Conservation (phyloP, 345 rosid genomes). For the Populus nigra region DNA sequence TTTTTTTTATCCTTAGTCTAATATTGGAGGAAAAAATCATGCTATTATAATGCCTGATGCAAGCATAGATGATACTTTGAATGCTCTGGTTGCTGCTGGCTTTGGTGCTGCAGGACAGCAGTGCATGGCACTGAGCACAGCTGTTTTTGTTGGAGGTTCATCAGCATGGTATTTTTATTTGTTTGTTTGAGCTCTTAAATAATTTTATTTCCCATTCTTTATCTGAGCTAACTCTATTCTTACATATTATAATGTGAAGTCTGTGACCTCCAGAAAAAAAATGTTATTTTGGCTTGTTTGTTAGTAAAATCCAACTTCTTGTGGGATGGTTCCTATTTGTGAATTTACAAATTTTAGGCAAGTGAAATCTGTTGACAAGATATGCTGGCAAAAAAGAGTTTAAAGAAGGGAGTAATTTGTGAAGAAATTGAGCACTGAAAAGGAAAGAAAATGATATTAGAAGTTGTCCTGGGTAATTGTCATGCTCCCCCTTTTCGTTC, state of each 20-base stretch:
- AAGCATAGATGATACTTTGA: constrained; percentile 67
- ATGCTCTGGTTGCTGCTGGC: constrained; percentile 89
- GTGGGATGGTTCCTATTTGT: neutral
- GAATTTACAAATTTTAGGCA: neutral
- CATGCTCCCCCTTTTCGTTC: neutral
- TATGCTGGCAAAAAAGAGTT: neutral
- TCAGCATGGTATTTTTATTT: constrained; percentile 56
- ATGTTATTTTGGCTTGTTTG: neutral
- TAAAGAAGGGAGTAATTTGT: neutral
- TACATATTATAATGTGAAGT: neutral
- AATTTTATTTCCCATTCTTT: neutral
- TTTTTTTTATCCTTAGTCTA: constrained; percentile 42
- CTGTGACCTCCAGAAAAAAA: neutral
- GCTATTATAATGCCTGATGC: constrained; percentile 88
- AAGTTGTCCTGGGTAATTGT: neutral
- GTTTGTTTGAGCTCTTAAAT: neutral
- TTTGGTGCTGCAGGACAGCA: constrained; percentile 99
- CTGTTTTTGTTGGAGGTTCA: constrained; percentile 80
- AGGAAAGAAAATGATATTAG: neutral
- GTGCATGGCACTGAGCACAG: constrained; percentile 96
- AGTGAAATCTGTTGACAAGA: neutral
- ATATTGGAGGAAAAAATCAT: constrained; percentile 97
- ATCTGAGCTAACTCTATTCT: neutral
- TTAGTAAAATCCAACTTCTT: neutral
- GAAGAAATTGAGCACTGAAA: neutral